Evolutionary conservation across 257 asterid species (phyloP).

Genomic region (Nemophila menziesii): DNA sequence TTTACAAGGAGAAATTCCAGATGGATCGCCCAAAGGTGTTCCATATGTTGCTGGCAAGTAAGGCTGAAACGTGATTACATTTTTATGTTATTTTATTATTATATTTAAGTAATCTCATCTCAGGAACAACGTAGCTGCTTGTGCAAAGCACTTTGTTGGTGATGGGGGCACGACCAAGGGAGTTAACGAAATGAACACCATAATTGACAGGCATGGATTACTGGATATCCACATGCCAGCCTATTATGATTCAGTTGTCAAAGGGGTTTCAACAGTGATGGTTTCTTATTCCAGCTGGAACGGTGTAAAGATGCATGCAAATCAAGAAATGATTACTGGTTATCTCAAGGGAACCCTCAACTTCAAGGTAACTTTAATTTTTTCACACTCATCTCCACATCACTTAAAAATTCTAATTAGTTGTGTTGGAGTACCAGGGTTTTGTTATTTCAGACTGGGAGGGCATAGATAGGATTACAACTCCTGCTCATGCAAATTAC

Average conservation of each 20-base stretch:
- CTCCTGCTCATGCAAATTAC: slow-evolving; percentile 69
- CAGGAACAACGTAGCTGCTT: slow-evolving; percentile 89
- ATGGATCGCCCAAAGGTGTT: slow-evolving; percentile 56
- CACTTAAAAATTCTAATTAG: background rate
- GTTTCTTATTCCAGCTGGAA: slow-evolving; percentile 92
- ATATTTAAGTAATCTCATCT: too few relatives aligned
- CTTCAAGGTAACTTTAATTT: slow-evolving; percentile 43
- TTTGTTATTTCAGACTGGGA: slow-evolving; percentile 87
- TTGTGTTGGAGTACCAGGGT: slow-evolving; percentile 40
- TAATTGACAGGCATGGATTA: slow-evolving; percentile 52
- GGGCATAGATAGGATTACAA: slow-evolving; percentile 69
- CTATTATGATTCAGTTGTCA: slow-evolving; percentile 53
- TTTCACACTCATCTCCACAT: background rate
- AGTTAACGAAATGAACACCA: slow-evolving; percentile 55
- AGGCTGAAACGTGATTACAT: slow-evolving; percentile 9
- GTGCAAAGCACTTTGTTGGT: slow-evolving; percentile 91
- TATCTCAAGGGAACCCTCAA: slow-evolving; percentile 65
- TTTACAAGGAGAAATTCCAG: slow-evolving; percentile 75
- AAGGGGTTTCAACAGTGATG: slow-evolving; percentile 79
- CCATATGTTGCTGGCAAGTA: slow-evolving; percentile 75
- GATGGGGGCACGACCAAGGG: slow-evolving; percentile 89
- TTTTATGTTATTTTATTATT: too few relatives aligned
- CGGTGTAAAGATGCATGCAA: slow-evolving; percentile 71
- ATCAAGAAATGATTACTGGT: slow-evolving; percentile 61
- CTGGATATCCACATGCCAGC: slow-evolving; percentile 88